Conservation (phyloP, 2,329 filamentous ascomycete species). For the Aspergillus sclerotialis region DNA sequence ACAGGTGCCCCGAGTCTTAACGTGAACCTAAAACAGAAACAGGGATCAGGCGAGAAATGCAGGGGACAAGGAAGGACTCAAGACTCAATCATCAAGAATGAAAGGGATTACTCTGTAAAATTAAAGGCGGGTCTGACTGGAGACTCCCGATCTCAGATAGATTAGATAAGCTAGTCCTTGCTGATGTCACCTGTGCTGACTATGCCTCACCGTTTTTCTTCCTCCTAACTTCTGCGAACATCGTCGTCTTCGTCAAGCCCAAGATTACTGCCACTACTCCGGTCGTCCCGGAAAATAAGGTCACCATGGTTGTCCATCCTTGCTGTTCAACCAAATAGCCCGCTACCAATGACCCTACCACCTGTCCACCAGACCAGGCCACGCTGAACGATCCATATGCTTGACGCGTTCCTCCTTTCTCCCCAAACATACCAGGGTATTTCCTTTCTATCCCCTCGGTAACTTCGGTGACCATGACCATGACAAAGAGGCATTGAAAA, state of each 20-base stretch:
- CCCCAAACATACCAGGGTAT: constrained; percentile 45
- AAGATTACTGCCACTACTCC: constrained; percentile 44
- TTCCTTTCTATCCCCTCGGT: constrained; percentile 49
- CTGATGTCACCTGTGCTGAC: too few relatives aligned
- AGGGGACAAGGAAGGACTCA: constrained; percentile 5
- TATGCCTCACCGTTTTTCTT: too few relatives aligned
- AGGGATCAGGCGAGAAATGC: constrained; percentile 3
- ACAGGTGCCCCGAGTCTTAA: too few relatives aligned
- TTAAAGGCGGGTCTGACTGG: too few relatives aligned
- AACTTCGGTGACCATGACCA: constrained; percentile 61
- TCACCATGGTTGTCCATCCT: constrained; percentile 50
- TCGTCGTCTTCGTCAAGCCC: constrained; percentile 2
- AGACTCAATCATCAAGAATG: constrained; percentile 9
- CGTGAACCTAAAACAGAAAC: too few relatives aligned
- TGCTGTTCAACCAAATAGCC: constrained; percentile 39
- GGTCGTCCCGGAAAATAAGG: constrained; percentile 43
- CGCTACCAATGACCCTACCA: constrained; percentile 46
- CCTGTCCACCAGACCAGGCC: constrained; percentile 45
- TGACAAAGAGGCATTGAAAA: constrained; percentile 55
- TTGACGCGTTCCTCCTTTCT: constrained; percentile 51
- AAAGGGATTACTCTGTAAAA: background rate
- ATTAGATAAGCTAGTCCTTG: too few relatives aligned
- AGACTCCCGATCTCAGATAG: too few relatives aligned
- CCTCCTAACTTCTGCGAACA: constrained; percentile 1
- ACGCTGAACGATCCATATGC: constrained; percentile 52